Percentiles rank a stretch among this genome's conserved stretches.
Evolutionary conservation across 768 basidiomycete genomes (phyloP).

Genomic region (Leccinellum luteum): DNA sequence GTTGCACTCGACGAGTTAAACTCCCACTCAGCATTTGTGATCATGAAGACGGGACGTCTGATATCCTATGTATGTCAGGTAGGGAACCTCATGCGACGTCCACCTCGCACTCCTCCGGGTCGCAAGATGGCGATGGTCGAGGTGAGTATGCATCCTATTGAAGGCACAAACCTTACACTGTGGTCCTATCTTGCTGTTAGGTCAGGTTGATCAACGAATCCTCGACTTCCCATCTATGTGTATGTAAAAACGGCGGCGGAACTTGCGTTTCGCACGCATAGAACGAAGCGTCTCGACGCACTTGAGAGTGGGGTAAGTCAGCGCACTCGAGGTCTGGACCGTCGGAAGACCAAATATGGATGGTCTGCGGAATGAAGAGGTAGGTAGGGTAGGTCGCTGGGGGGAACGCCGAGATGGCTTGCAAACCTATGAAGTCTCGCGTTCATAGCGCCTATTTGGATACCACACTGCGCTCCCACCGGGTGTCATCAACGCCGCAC

Average conservation of each 20-base stretch:
- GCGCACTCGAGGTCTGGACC: background rate
- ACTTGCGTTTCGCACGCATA: background rate
- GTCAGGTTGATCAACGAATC: background rate
- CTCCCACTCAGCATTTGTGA: background rate
- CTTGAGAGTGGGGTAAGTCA: background rate
- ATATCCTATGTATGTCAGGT: background rate
- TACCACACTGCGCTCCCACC: slow-evolving; percentile 5
- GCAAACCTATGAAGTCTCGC: background rate
- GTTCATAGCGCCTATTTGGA: slow-evolving; percentile 16
- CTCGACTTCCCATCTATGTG: background rate
- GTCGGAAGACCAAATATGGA: background rate
- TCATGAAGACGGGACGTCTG: background rate
- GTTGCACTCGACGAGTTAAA: background rate
- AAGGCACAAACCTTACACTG: slow-evolving; percentile 12
- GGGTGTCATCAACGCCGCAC: slow-evolving; percentile 3
- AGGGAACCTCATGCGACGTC: slow-evolving; percentile 9
- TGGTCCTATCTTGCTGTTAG: background rate
- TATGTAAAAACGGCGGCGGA: slow-evolving; percentile 1
- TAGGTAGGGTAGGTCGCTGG: background rate
- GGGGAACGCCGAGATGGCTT: background rate
- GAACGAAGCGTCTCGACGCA: background rate
- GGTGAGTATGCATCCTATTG: background rate
- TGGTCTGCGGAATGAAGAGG: background rate
- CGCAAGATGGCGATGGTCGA: slow-evolving; percentile 11
- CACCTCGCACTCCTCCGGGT: background rate